phyloP scores from a whole-genome alignment of 331 rosid species.

The Dryas integrifolia region DNA sequence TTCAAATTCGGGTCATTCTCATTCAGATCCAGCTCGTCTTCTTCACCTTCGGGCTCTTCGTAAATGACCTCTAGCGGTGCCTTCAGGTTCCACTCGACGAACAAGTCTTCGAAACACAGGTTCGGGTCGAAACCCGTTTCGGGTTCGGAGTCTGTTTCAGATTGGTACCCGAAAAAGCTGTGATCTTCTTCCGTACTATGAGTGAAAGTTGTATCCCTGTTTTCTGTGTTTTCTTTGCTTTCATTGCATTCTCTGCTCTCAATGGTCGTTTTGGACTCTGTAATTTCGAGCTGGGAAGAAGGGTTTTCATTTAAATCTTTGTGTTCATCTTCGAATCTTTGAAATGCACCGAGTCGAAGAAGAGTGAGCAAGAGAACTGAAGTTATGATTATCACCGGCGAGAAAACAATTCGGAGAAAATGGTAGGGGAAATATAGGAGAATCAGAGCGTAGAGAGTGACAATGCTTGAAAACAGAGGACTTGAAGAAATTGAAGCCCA shows the following conservation, averaged over 20 bases:
- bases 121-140: conserved; percentile 39
- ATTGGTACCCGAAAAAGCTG: conserved; percentile 21
- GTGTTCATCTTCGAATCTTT: conserved; percentile 25
- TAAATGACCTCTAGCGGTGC: conserved; percentile 82
- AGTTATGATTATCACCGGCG: conserved; percentile 56
- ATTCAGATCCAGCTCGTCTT: conserved; percentile 33
- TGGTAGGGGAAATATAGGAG: conserved; percentile 53
- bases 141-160: conserved; percentile 28
- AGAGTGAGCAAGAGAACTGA: conserved; percentile 43
- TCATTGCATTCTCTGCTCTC: conserved; percentile 25
- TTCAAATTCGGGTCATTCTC: not conserved
- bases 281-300: not conserved
- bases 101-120: conserved; percentile 50
- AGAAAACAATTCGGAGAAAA: conserved; percentile 46
- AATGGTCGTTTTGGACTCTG: not conserved
- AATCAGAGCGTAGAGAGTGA: conserved; percentile 51
- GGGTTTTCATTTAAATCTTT: not conserved
- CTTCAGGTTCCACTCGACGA: conserved; percentile 74
- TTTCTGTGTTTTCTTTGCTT: not conserved
- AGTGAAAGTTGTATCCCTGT: not conserved
- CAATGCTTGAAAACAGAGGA: conserved; percentile 66
- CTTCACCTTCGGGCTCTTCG: conserved; percentile 67
- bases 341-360: conserved; percentile 68
- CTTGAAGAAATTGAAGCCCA: conserved; percentile 36
- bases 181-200: conserved; percentile 17